phyloP scores from a whole-genome alignment of 257 asterid species.

The Solanum peruvianum region DNA sequence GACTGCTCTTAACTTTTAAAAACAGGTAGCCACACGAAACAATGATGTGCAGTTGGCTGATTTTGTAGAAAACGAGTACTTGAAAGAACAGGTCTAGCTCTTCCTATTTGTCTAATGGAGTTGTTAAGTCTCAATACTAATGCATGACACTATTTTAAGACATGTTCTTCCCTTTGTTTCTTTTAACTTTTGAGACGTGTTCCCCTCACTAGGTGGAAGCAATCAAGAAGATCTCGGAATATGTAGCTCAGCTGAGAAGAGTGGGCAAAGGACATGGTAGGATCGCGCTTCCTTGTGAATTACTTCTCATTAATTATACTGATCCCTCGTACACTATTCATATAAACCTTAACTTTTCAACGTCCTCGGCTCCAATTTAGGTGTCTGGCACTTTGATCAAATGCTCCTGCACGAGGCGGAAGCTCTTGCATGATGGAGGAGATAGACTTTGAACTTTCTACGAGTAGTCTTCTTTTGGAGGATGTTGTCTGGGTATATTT shows the following conservation, averaged over 20 bases:
- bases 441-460: background rate
- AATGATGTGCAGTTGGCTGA: conserved; percentile 8
- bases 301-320: background rate
- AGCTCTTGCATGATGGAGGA: conserved; percentile 6
- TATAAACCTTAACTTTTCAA: background rate
- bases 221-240: conserved; percentile 40
- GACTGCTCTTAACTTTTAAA: background rate
- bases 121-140: background rate
- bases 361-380: conserved; percentile 4
- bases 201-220: conserved; percentile 27
- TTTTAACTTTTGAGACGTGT: background rate
- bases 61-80: conserved; percentile 29
- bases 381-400: conserved; percentile 43
- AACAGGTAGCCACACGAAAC: conserved; percentile 26
- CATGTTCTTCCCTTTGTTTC: background rate
- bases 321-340: background rate
- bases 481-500: background rate
- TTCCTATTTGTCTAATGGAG: background rate
- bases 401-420: conserved; percentile 18
- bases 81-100: conserved; percentile 28
- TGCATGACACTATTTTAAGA: background rate
- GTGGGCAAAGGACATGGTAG: conserved; percentile 49
- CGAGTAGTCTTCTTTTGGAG: background rate
- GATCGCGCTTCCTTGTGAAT: background rate
- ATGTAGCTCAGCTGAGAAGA: conserved; percentile 43